Conservation (phyloP, 306 rosid genomes). For the Vigna reflexopilosa region DNA sequence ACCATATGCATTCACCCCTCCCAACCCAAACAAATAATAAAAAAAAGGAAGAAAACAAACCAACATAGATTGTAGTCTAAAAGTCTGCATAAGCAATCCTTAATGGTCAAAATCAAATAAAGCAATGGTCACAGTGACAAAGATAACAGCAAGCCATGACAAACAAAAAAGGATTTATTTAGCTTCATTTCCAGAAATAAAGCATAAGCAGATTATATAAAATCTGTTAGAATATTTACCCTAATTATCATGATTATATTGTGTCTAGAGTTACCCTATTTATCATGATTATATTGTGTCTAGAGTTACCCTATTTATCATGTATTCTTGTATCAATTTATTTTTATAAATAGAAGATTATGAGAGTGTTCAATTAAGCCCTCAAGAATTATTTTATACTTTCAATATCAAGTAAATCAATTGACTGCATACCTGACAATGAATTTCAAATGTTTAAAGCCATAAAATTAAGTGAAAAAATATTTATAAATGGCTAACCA, state of each 20-base stretch:
- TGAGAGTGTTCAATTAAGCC: no score
- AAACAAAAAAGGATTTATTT: slow-evolving; percentile 2
- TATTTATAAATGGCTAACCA: slow-evolving; percentile 4
- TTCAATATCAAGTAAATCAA: no score
- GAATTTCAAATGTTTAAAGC: slow-evolving; percentile 25
- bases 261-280: no score
- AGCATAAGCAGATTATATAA: slow-evolving; percentile 1
- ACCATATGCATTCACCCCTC: background rate
- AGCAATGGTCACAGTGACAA: background rate
- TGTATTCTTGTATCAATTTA: no score
- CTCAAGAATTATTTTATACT: no score
- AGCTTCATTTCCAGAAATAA: slow-evolving; percentile 3
- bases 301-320: no score
- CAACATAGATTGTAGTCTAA: background rate
- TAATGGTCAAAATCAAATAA: background rate
- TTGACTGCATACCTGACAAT: background rate
- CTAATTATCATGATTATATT: no score
- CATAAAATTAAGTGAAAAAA: background rate
- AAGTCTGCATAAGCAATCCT: background rate
- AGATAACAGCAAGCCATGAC: background rate
- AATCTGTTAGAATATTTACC: background rate
- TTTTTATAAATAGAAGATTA: no score
- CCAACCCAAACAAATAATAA: background rate
- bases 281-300: no score
- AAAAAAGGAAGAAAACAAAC: background rate